These are phyloP conservation scores for Tranzscheliella williamsii DNA, from an alignment of 1,284 basidiomycete genomes.

Conservation along the genomic window DNA sequence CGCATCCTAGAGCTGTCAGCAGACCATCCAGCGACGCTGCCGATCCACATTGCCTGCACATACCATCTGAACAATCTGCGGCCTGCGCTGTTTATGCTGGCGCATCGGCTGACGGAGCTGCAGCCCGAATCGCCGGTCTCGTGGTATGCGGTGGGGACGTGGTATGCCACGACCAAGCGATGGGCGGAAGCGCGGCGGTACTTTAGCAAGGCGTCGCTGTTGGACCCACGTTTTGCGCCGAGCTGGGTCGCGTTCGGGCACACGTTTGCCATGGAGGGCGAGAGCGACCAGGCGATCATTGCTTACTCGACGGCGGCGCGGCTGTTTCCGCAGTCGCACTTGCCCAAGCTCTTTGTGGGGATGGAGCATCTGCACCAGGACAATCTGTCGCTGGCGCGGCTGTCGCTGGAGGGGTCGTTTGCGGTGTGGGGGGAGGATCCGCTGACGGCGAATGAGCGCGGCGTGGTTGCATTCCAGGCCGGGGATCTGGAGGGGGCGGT, in stretches of 20 bases:
- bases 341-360: slow-evolving; percentile 92
- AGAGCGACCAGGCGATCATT: slow-evolving; percentile 93
- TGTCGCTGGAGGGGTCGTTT: slow-evolving; percentile 80
- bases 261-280: slow-evolving; percentile 93
- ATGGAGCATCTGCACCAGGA: slow-evolving; percentile 95
- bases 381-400: slow-evolving; percentile 78
- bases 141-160: slow-evolving; percentile 98
- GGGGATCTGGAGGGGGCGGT: slow-evolving; percentile 74
- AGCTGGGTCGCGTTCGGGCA: slow-evolving; percentile 98
- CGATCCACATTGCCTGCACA: slow-evolving; percentile 95
- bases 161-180: slow-evolving; percentile 84
- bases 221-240: slow-evolving; percentile 92
- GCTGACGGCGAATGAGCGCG: slow-evolving; percentile 85
- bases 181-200: slow-evolving; percentile 63
- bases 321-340: slow-evolving; percentile 89
- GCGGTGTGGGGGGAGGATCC: slow-evolving; percentile 83
- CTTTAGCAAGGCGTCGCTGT: slow-evolving; percentile 82
- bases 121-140: slow-evolving; percentile 89
- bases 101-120: slow-evolving; percentile 86
- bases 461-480: slow-evolving; percentile 86
- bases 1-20: slow-evolving; percentile 46
- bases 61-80: slow-evolving; percentile 87
- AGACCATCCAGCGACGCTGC: slow-evolving; percentile 66
- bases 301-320: slow-evolving; percentile 95
- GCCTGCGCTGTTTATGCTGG: slow-evolving; percentile 89